A percentile compares a stretch with the other conserved stretches of the same genome.
Conservation (phyloP, 73 alveolate species). For the Paramecium sonneborni region DNA sequence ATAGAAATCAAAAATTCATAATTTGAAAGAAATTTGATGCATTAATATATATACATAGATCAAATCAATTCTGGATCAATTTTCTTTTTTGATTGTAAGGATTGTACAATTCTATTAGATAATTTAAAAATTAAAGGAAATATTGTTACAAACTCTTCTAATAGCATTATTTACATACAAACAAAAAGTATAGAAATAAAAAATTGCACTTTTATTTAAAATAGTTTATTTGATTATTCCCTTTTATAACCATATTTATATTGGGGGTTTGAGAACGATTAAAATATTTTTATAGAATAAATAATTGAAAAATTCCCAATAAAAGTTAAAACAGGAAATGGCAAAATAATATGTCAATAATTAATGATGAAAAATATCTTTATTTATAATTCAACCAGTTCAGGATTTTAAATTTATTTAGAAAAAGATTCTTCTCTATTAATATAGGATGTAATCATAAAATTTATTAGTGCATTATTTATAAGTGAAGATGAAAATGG, state of each 20-base stretch:
- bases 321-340: background rate
- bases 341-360: background rate
- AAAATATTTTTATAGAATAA: background rate
- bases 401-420: background rate
- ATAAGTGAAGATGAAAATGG: background rate
- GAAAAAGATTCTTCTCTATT: background rate
- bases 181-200: background rate
- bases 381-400: background rate
- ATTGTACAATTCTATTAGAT: background rate
- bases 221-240: background rate
- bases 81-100: background rate
- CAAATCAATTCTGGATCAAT: background rate
- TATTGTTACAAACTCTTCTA: background rate
- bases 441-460: background rate
- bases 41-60: background rate
- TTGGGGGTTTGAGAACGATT: background rate
- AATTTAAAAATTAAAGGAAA: background rate
- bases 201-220: background rate
- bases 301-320: background rate
- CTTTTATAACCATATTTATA: background rate
- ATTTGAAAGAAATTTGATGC: background rate
- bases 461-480: background rate
- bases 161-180: background rate
- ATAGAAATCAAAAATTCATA: background rate
- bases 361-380: background rate